These are phyloP conservation scores for Microcyclospora tardicrescens DNA, from an alignment of 2,329 filamentous ascomycete species.

Conservation along the genomic window DNA sequence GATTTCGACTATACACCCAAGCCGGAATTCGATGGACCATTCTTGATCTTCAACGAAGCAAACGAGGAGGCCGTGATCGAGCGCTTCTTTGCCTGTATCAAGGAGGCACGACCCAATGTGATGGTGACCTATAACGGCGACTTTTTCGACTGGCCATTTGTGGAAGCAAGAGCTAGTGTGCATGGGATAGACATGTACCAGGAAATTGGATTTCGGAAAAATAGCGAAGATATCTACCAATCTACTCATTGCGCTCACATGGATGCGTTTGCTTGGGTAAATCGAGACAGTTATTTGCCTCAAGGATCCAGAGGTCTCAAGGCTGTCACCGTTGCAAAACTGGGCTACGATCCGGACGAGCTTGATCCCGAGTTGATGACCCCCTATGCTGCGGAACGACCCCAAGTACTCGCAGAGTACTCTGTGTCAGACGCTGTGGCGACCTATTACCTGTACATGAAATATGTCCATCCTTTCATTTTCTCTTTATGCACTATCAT, in stretches of 20 bases:
- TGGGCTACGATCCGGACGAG: slow-evolving; percentile 96
- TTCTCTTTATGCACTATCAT: slow-evolving; percentile 97
- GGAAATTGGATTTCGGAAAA: slow-evolving; percentile 93
- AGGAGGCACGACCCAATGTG: slow-evolving; percentile 84
- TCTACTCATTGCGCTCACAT: slow-evolving; percentile 94
- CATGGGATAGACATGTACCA: slow-evolving; percentile 98
- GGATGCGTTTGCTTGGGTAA: slow-evolving; percentile 99
- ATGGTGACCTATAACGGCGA: slow-evolving; percentile 99
- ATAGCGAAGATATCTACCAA: slow-evolving; percentile 90
- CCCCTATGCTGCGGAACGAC: slow-evolving; percentile 70
- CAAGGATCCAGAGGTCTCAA: slow-evolving; percentile 96
- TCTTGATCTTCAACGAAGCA: slow-evolving; percentile 97
- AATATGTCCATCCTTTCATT: slow-evolving; percentile 99
- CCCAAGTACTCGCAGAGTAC: slow-evolving; percentile 91
- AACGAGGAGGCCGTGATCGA: slow-evolving; percentile 81
- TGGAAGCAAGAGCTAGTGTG: slow-evolving; percentile 83
- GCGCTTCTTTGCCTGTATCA: slow-evolving; percentile 89
- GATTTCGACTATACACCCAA: slow-evolving; percentile 98
- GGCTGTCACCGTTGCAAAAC: slow-evolving; percentile 92
- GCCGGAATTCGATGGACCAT: slow-evolving; percentile 86
- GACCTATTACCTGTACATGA: slow-evolving; percentile 99
- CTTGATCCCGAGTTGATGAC: slow-evolving; percentile 97
- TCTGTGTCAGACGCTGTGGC: slow-evolving; percentile 98
- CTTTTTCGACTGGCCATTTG: slow-evolving; percentile 99
- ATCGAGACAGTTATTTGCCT: slow-evolving; percentile 91